phyloP scores from a whole-genome alignment of 345 rosid genomes.

The Noccaea caerulescens region DNA sequence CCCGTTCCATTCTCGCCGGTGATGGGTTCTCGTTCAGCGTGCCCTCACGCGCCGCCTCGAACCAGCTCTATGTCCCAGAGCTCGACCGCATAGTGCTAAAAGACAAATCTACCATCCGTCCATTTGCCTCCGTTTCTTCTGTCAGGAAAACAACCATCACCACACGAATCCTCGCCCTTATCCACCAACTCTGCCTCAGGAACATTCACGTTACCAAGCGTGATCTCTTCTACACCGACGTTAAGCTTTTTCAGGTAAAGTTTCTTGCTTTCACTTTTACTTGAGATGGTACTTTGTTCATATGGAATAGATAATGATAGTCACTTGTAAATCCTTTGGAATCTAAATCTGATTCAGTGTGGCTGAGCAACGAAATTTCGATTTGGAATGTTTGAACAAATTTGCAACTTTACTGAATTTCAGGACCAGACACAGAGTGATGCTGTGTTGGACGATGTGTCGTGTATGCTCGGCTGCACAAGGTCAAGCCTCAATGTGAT shows the following conservation, averaged over 20 bases:
- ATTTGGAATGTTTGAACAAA: conserved; percentile 15
- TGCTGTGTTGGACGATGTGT: conserved; percentile 83
- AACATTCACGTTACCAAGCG: conserved; percentile 96
- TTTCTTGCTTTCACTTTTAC: neutral
- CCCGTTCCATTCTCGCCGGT: conserved; percentile 83
- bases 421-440: conserved; percentile 98
- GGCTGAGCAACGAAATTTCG: neutral
- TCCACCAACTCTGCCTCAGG: conserved; percentile 86
- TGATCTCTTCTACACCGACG: conserved; percentile 97
- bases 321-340: neutral
- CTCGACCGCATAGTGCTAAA: conserved; percentile 97
- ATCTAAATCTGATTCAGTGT: neutral
- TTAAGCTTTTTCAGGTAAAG: conserved; percentile 87
- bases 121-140: conserved; percentile 75
- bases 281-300: conserved; percentile 4
- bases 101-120: conserved; percentile 93
- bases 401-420: conserved; percentile 22
- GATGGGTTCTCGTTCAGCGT: conserved; percentile 86
- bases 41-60: conserved; percentile 92
- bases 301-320: neutral
- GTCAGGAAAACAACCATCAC: conserved; percentile 94
- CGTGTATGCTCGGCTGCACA: conserved; percentile 94
- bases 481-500: conserved; percentile 91
- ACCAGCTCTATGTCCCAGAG: conserved; percentile 96
- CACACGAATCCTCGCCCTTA: conserved; percentile 75